Evolutionary conservation across 148 eudicot species (phyloP), one percentile per base, ranked within the genome.

Genomic region (Rhododendron vialii): DNA sequence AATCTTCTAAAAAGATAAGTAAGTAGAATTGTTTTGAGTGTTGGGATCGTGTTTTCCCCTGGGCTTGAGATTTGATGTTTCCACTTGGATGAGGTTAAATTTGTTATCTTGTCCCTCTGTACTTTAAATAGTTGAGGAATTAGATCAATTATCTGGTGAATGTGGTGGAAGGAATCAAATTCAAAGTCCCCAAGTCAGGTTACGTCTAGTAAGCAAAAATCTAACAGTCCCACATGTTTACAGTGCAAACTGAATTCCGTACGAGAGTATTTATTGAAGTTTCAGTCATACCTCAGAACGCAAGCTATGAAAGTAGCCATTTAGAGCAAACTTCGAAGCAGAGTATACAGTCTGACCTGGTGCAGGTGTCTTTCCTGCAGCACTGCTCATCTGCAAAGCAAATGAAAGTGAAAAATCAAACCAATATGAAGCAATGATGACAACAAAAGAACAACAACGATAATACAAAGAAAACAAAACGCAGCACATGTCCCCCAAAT

Each of bases 291-390:
- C 99, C 99, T 96, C 99, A 38, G 99, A 95, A 82, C 99, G 95
- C 90, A 96, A 89, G 86, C 93, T 84, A 79, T 96, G 99, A 89
- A 96, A 96, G 88, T 94, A 96, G 41, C 99, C 98, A 92, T 92
- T 92, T 78, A 96, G 86, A 82, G 98, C 99, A 93, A 91, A 94
- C 85, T 96, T 96, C 41, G 99, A 88, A 89, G 95, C 98, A 69
- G 98, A 96, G 85, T 96, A 96, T 50, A 96, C 91, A 81, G 99
- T 95, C 89, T 95, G 99, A 48, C 99, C 99, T 14, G 99, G 95
- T 86, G 99, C 94, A 88, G 99, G 99, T 82, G 92, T 63, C 89
- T 96, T 96, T 57, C 98, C 99, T 17, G 99, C 98, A 86, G 99
- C 98, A 91, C 99, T 96, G 90, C 99, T 95, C 96, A 96, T 96